Evolutionary conservation across 441 rosid genomes (phyloP), one percentile per base, ranked within the genome.

Genomic region (Erodium moschatum): DNA sequence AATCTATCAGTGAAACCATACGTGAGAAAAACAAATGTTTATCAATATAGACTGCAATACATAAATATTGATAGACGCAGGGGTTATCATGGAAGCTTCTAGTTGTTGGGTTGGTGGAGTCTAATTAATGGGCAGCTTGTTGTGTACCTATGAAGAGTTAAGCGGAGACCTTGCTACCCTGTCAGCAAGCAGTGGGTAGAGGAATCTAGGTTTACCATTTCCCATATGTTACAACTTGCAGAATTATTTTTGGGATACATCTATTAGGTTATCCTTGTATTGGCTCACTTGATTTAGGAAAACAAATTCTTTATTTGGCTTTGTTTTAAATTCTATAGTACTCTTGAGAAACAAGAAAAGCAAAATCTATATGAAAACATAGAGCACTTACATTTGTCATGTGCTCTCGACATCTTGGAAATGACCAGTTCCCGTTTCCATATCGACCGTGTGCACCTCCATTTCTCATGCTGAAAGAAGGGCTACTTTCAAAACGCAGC

Each of bases 381-480:
- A 72, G 13, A 66, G 69, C 66, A 78, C 99, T 84, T 84, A 75
- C 99, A 83, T 74, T 94, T 70, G 69, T 70, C 89, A 94, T 86
- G 77, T 83, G 86, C 73, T 84, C 92, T 76, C 97, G 86, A 83
- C 97, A 91, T 84, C 82, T 94, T 33, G 69, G 70, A 80, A 82
- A 86, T 69, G 92, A 66, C 99, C 97, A 90, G 87, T 91, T 86
- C 77, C 90, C 96, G 19, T 75, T 64, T 69, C 97, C 96, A 75
- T 94, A 94, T 52, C 95, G 86, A 74, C 88, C 85, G 71, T 94
- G 99, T 42, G 97, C 97, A 56, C 97, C 97, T 24, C 91, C 96
- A 79, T 83, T 85, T 83, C 87, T 88, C 67, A 63, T 74, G 79
- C 99, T 94, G 87, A 81, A 83, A 81, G 66, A 42, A 6, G 6